Evolutionary conservation across 306 rosid genomes (phyloP).

Genomic region (Vigna nakashimae): DNA sequence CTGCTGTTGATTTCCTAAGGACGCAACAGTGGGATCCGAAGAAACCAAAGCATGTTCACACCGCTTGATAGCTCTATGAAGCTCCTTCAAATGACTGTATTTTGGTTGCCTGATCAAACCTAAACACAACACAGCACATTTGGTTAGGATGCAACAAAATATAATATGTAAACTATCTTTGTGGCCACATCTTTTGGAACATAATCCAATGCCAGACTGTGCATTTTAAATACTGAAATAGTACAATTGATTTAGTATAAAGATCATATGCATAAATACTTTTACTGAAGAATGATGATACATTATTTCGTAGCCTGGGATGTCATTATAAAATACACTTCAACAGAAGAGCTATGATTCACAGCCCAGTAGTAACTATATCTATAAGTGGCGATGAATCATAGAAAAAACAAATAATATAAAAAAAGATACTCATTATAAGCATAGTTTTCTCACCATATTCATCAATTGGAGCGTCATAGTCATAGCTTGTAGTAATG

Average conservation of each 20-base stretch:
- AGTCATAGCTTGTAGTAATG: conserved; percentile 92
- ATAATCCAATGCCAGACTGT: neutral
- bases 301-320: conserved; percentile 10
- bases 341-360: neutral
- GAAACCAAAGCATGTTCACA: conserved; percentile 87
- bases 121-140: conserved; percentile 39
- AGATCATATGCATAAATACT: conserved; percentile 21
- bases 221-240: neutral
- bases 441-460: conserved; percentile 67
- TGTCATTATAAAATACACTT: neutral
- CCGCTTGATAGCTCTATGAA: conserved; percentile 77
- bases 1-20: conserved; percentile 79
- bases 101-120: conserved; percentile 94
- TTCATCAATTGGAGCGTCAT: conserved; percentile 97
- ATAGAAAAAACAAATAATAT: conserved; percentile 2
- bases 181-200: conserved; percentile 19
- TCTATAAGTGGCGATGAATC: conserved; percentile 27
- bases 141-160: conserved; percentile 7
- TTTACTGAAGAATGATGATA: conserved; percentile 6
- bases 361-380: neutral
- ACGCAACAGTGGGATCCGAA: conserved; percentile 73
- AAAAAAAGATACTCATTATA: neutral
- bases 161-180: conserved; percentile 17
- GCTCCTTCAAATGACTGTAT: conserved; percentile 81
- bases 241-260: neutral